Conservation (phyloP, 768 basidiomycete species). For the Pisolithus orientalis region DNA sequence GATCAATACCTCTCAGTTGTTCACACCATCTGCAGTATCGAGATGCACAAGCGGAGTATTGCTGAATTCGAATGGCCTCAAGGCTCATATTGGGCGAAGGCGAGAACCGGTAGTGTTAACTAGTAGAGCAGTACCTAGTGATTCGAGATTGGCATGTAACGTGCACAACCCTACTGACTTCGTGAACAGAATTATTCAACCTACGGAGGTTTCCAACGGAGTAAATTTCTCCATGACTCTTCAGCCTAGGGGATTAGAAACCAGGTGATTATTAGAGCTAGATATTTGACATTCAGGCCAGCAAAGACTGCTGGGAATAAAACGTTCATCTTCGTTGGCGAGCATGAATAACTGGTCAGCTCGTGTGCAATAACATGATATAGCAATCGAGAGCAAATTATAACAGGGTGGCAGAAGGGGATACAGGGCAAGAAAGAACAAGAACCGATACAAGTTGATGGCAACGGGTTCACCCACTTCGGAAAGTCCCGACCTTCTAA, state of each 20-base stretch:
- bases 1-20: background rate
- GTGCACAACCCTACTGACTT: background rate
- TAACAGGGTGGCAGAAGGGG: background rate
- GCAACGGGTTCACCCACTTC: constrained; percentile 5
- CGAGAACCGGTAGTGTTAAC: constrained; percentile 2
- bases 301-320: background rate
- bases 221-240: background rate
- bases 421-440: constrained; percentile 3
- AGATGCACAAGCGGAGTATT: constrained; percentile 80
- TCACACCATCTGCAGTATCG: constrained; percentile 54
- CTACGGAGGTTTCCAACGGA: too few relatives aligned
- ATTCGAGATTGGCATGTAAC: background rate
- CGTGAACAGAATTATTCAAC: background rate
- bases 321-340: background rate
- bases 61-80: constrained; percentile 81
- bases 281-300: background rate
- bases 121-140: background rate
- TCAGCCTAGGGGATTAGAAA: background rate
- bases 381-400: background rate
- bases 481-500: constrained; percentile 7
- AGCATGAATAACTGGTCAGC: background rate
- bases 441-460: constrained; percentile 21
- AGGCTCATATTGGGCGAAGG: constrained; percentile 38
- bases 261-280: background rate
- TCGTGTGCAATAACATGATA: background rate